Conservation (phyloP, 176 grass and related monocot species). For the Thinopyrum elongatum region DNA sequence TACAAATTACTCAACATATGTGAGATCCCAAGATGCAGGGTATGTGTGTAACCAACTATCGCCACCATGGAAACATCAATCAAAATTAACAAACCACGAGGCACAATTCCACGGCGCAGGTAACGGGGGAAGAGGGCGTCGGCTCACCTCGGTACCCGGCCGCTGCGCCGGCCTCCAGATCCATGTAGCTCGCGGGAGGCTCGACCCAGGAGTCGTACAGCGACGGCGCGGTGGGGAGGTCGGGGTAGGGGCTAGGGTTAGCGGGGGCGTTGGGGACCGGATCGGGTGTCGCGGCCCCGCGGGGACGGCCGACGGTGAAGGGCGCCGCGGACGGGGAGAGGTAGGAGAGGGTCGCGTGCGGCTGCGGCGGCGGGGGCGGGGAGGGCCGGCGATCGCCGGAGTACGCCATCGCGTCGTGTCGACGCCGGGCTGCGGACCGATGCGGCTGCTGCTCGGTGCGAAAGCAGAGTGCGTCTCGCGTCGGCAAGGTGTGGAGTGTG, state of each 20-base stretch:
- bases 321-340: conserved; percentile 40
- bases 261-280: conserved; percentile 14
- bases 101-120: not conserved
- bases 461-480: not conserved
- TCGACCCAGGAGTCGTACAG: conserved; percentile 35
- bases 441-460: not conserved
- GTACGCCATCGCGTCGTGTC: conserved; percentile 11
- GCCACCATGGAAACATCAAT: not conserved
- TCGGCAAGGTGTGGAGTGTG: not conserved
- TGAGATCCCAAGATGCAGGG: not conserved
- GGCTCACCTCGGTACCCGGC: conserved; percentile 10
- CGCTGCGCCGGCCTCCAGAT: not conserved
- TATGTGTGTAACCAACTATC: not conserved
- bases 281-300: not conserved
- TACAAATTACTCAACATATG: not conserved
- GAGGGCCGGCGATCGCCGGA: conserved; percentile 21
- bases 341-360: conserved; percentile 23
- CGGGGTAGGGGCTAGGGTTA: conserved; percentile 23
- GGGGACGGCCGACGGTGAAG: conserved; percentile 30
- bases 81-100: not conserved
- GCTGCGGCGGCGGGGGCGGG: not conserved
- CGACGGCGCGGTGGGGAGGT: conserved; percentile 28
- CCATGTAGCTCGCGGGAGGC: conserved; percentile 33
- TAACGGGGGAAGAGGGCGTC: not conserved
- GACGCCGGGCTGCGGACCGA: not conserved